Base-by-base conservation (phyloP, 208 protist species). In the Crithidia mellificae region DNA sequence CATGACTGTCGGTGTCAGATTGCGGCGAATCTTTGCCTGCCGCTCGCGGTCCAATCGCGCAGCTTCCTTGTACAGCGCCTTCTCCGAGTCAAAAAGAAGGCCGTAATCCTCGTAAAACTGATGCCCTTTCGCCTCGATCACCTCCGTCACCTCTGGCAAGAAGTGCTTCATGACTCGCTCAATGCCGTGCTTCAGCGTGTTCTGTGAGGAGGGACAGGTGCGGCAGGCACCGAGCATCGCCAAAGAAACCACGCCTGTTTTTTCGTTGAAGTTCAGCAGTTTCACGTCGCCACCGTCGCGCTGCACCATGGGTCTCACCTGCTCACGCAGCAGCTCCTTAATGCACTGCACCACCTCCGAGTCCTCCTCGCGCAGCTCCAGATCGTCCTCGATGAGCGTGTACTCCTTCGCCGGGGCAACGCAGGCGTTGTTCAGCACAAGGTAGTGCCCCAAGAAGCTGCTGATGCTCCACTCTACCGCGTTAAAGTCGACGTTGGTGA, bases 131-230 rank as follows among this genome's bases (percentile, higher is more conserved):
- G 61, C 78, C 68, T 92, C 88, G 1, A 90, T 51, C 25, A 94
- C 89, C 57, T 81, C 71, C 20, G 58, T 87, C 50, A 98, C 94
- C 74, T 98, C 92, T 0, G 92, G 91, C 68, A 98, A 52, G 56
- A 95, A 98, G 82, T 98, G 94, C 75, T 89, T 85, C 81, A 98
- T 85, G 15, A 96, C 85, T 11, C 91, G 86, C 70, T 97, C 92
- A 61, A 98, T 95, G 32, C 92, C 92, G 59, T 92, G 66, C 68
- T 96, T 96, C 1, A 98, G 76, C 32, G 94, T 98, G 67, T 93
- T 92, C 52, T 85, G 66, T 6, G 91, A 96, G 0, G 91, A 96
- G 3, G 91, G 91, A 68, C 94, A 98, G 12, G 77, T 95, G 20
- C 85, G 82, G 66, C 94, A 98, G 29, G 91, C 91, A 6, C 94